These are phyloP conservation scores for Persicaria maculosa DNA, from an alignment of 148 eudicot species.

Conservation along the genomic window DNA sequence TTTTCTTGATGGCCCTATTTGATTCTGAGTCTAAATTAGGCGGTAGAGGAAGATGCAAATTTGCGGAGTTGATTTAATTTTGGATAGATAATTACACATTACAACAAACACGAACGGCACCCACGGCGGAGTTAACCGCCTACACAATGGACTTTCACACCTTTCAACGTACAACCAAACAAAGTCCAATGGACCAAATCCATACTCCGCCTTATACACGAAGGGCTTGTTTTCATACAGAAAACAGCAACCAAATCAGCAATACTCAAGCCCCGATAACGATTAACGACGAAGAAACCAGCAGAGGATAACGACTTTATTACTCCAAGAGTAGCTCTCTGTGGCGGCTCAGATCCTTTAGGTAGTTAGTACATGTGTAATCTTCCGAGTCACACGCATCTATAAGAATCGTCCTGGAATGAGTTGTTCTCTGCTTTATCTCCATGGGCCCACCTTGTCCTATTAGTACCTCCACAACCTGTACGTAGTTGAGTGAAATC, in stretches of 20 bases:
- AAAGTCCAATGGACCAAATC: neutral
- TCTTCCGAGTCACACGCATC: conserved; percentile 77
- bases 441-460: conserved; percentile 40
- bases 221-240: neutral
- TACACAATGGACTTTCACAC: neutral
- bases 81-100: neutral
- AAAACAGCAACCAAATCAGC: neutral
- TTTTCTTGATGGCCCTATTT: too few species aligned
- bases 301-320: neutral
- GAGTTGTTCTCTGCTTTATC: conserved; percentile 39
- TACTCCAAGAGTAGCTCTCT: conserved; percentile 78
- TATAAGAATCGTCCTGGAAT: conserved; percentile 42
- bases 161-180: neutral
- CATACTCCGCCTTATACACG: conserved; percentile 1
- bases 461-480: conserved; percentile 62
- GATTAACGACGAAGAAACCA: neutral
- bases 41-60: neutral
- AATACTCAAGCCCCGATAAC: neutral
- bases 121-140: neutral
- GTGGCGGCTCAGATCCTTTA: conserved; percentile 78
- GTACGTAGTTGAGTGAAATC: neutral
- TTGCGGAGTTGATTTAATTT: neutral
- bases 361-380: conserved; percentile 59
- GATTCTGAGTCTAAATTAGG: neutral
- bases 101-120: conserved; percentile 8